Conservation (phyloP, 805 yeast species). For the Schizosaccharomyces lindneri region DNA sequence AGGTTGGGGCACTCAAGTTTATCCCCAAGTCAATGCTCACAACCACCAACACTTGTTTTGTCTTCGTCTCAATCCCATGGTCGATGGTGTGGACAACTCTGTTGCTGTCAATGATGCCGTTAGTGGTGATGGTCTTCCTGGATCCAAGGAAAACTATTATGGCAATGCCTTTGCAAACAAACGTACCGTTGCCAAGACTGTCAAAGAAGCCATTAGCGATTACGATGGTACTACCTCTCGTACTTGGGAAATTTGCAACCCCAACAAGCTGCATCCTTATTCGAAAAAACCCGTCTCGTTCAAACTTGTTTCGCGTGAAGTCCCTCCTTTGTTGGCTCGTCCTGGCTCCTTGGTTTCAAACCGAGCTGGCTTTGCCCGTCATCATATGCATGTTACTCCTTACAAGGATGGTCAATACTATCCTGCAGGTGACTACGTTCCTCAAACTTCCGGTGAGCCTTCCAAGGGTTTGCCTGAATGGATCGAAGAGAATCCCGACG, state of each 20-base stretch:
- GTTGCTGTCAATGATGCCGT: conserved; percentile 42
- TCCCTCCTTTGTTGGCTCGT: conserved; percentile 49
- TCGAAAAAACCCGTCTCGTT: conserved; percentile 55
- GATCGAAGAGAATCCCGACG: conserved; percentile 11
- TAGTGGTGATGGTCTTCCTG: conserved; percentile 32
- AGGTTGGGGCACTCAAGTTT: conserved; percentile 61
- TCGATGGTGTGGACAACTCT: conserved; percentile 60
- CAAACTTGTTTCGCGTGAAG: conserved; percentile 51
- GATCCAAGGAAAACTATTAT: conserved; percentile 44
- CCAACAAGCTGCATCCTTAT: conserved; percentile 36
- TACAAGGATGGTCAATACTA: conserved; percentile 48
- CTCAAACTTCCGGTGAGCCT: conserved; percentile 13
- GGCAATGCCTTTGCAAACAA: conserved; percentile 55
- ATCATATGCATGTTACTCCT: conserved; percentile 43
- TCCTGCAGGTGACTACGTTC: conserved; percentile 37
- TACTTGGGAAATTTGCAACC: conserved; percentile 59
- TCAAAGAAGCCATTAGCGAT: conserved; percentile 35
- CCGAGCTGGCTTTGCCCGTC: conserved; percentile 63
- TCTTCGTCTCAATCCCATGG: conserved; percentile 53
- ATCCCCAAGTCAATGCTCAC: conserved; percentile 62
- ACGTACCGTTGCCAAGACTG: conserved; percentile 21
- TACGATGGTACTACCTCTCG: conserved; percentile 38
- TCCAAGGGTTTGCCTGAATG: conserved; percentile 9
- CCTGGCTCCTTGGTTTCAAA: conserved; percentile 50
- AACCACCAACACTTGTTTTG: conserved; percentile 70